Evolutionary conservation across 495 filamentous ascomycete species (phyloP).

Genomic region (Aspergillus egyptiacus): DNA sequence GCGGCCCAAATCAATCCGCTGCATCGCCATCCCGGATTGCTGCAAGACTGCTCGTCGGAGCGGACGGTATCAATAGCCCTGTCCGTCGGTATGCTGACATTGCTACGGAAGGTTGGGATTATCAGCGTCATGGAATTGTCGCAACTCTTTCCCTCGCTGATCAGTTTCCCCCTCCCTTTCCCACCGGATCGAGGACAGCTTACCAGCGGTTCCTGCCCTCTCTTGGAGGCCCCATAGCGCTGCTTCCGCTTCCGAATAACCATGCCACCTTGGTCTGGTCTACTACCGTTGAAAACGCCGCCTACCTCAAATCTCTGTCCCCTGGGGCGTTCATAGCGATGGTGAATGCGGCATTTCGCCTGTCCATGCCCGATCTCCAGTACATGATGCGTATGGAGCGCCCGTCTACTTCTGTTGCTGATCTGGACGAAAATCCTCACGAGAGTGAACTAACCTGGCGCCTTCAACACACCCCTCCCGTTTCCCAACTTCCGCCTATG

Average conservation of each 20-base stretch:
- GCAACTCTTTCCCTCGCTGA: conserved; percentile 73
- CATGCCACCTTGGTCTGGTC: conserved; percentile 88
- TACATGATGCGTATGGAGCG: conserved; percentile 64
- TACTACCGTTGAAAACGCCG: conserved; percentile 70
- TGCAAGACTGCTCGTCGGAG: conserved; percentile 82
- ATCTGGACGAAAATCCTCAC: conserved; percentile 36
- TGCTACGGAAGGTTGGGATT: conserved; percentile 84
- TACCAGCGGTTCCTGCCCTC: conserved; percentile 95
- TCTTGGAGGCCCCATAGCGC: conserved; percentile 70
- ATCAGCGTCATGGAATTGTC: conserved; percentile 82
- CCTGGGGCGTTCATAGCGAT: conserved; percentile 70
- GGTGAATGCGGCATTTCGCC: conserved; percentile 90
- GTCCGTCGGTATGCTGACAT: conserved; percentile 88
- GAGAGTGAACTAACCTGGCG: conserved; percentile 78
- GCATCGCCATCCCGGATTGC: conserved; percentile 47
- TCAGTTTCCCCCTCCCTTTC: conserved; percentile 22
- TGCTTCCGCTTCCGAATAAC: conserved; percentile 81
- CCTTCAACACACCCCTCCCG: conserved; percentile 56
- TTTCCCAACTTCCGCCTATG: conserved; percentile 46
- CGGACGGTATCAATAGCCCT: conserved; percentile 91
- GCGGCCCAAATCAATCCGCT: conserved; percentile 17
- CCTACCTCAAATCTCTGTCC: conserved; percentile 69
- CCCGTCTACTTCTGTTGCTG: conserved; percentile 21
- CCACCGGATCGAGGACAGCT: conserved; percentile 56
- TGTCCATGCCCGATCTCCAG: conserved; percentile 68